phyloP scores from a whole-genome alignment of 352 stramenopile species.

The Pythium aristosporum region DNA sequence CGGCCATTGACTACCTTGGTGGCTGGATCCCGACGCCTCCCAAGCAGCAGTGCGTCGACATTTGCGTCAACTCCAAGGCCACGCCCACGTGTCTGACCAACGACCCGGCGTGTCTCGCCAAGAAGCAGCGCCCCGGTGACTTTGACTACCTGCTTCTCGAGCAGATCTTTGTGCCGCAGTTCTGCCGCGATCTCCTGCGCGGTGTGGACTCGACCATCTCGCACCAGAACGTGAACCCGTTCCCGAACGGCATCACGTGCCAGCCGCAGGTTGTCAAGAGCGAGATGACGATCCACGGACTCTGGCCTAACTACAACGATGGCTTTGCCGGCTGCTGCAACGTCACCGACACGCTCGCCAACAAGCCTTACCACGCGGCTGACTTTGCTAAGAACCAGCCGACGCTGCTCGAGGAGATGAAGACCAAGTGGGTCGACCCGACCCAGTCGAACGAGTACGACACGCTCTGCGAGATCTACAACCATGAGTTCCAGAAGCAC shows the following conservation, averaged over 20 bases:
- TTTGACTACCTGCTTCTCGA: conserved; percentile 79
- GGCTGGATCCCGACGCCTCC: conserved; percentile 49
- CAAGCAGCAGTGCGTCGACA: conserved; percentile 65
- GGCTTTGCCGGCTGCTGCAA: conserved; percentile 76
- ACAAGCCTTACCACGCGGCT: conserved; percentile 56
- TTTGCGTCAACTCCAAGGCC: conserved; percentile 65
- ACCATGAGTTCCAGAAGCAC: conserved; percentile 87
- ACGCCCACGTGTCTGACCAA: conserved; percentile 54
- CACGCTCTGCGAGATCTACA: conserved; percentile 76
- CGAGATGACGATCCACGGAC: conserved; percentile 72
- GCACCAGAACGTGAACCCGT: conserved; percentile 74
- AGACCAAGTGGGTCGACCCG: conserved; percentile 64
- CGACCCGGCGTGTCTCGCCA: conserved; percentile 49
- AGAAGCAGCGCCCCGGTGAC: conserved; percentile 62
- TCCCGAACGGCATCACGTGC: conserved; percentile 54
- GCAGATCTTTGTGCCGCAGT: conserved; percentile 79
- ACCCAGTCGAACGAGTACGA: conserved; percentile 51
- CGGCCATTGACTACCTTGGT: conserved; percentile 62
- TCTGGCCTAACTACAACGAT: conserved; percentile 81
- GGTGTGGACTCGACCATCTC: conserved; percentile 75
- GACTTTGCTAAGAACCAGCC: conserved; percentile 47
- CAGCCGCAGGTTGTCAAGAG: conserved; percentile 39
- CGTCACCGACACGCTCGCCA: conserved; percentile 49
- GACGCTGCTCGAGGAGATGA: conserved; percentile 53
- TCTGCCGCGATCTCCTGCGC: conserved; percentile 69